Percentiles rank a stretch among this genome's conserved stretches.
phyloP scores from a whole-genome alignment of 2,329 filamentous ascomycete species.

The Sarocladium kiliense region DNA sequence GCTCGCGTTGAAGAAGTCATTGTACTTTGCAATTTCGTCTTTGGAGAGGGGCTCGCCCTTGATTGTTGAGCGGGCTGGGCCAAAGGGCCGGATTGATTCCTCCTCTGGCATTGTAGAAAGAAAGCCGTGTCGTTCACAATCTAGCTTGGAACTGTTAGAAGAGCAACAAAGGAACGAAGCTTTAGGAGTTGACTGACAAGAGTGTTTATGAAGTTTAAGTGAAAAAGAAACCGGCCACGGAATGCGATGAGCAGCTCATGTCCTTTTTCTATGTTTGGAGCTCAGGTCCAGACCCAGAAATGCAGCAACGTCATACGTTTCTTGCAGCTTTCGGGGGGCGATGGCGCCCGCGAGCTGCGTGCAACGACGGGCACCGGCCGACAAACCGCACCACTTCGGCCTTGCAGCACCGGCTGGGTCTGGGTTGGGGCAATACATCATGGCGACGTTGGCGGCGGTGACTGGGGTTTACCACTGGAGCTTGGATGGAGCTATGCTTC shows the following conservation, averaged over 20 bases:
- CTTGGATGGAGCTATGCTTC: not conserved
- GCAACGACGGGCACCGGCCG: not conserved
- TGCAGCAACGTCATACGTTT: conserved; percentile 5
- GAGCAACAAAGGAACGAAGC: not conserved
- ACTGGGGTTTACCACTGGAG: not conserved
- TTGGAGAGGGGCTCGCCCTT: conserved; percentile 55
- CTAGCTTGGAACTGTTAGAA: not conserved
- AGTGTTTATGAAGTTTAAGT: not conserved
- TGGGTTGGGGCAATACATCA: not conserved
- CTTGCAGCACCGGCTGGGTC: not conserved
- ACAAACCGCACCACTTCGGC: conserved; percentile 3
- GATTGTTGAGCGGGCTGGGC: conserved; percentile 60
- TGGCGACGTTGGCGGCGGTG: not conserved
- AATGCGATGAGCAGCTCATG: not conserved
- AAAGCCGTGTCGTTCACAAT: not conserved
- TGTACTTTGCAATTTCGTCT: conserved; percentile 63
- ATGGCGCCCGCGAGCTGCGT: not conserved
- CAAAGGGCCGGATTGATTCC: conserved; percentile 59
- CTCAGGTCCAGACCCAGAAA: not conserved
- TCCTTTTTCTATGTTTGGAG: not conserved
- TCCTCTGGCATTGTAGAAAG: conserved; percentile 29
- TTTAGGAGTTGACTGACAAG: not conserved
- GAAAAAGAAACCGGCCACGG: not conserved
- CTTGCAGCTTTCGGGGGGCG: not conserved
- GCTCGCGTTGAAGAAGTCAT: conserved; percentile 69